Conservation (phyloP, 441 rosid genomes). For the Hura crepitans region DNA sequence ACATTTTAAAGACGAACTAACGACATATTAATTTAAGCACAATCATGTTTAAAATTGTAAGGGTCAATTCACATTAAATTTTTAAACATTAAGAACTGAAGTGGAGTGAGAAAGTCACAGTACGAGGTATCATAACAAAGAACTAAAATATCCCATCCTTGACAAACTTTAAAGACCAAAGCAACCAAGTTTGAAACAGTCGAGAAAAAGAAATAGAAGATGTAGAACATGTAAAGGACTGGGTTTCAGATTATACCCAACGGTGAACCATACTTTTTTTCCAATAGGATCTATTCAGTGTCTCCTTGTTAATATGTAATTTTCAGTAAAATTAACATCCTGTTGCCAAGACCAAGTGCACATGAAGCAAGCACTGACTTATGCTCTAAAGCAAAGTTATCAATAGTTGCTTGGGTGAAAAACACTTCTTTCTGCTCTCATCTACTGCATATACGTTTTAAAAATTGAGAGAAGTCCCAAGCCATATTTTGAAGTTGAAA, state of each 20-base stretch:
- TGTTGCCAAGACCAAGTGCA: neutral
- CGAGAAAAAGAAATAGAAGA: neutral
- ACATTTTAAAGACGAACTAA: neutral
- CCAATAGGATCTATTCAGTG: neutral
- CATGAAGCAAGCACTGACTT: neutral
- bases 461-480: neutral
- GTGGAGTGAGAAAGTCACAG: neutral
- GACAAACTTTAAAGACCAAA: neutral
- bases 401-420: constrained; percentile 2
- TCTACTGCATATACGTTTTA: neutral
- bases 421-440: neutral
- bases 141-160: neutral
- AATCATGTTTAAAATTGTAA: neutral
- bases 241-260: too few species aligned
- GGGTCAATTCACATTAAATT: neutral
- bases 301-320: neutral
- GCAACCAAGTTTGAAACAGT: neutral
- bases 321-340: neutral
- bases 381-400: neutral
- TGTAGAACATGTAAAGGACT: neutral
- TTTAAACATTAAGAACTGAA: neutral
- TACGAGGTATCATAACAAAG: neutral
- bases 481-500: neutral
- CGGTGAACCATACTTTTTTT: too few species aligned
- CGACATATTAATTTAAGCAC: neutral